Evolutionary conservation across 331 rosid genomes (phyloP), one percentile per base, ranked within the genome.

Genomic region (Dryas integrifolia): DNA sequence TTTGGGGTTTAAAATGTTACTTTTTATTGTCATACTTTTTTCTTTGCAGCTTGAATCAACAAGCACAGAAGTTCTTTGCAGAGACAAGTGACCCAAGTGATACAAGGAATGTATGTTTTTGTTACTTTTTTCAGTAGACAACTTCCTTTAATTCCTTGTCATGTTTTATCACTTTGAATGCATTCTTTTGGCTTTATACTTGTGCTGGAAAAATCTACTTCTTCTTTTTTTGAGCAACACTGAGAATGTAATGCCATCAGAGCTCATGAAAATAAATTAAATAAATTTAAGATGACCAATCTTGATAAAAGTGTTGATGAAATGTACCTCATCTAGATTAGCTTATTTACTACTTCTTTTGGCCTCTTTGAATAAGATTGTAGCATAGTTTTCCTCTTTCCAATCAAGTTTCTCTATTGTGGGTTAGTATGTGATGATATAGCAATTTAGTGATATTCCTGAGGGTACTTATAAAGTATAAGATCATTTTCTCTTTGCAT

Each of bases 11-110:
- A 30, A 67, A 80, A 44, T 73, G 53, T 82, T 80, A 67, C 75
- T 59, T 71, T 70, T 50, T 50, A 15, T 44, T 67, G 73, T 55
- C 57, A 62, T 76, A 30, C 64, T 72, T 79, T 70, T 83, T 73
- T 69, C 67, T 80, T 84, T 84, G 82, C 96, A 95, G 99, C 86
- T 83, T 91, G 80, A 88, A 89, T 85, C 99, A 92, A 82, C 96
- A 87, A 80, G 93, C 80, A 44, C 96, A 95, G 73, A 95, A 89
- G 63, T 85, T 86, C 78, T 81, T 90, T 67, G 51, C 68, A 75
- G 97, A 88, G 87, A 83, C 92, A 65, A 85, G 86, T 79, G 96
- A 94, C 79, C 84, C 90, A 24, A 77, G 80, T 85, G 92, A 88
- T 80, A 57, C 96, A 72, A 87, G 96, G 88, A 88, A 86, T 86